These are phyloP conservation scores for Aspergillus alliaceus DNA, from an alignment of 2,329 filamentous ascomycete species.

Conservation along the genomic window DNA sequence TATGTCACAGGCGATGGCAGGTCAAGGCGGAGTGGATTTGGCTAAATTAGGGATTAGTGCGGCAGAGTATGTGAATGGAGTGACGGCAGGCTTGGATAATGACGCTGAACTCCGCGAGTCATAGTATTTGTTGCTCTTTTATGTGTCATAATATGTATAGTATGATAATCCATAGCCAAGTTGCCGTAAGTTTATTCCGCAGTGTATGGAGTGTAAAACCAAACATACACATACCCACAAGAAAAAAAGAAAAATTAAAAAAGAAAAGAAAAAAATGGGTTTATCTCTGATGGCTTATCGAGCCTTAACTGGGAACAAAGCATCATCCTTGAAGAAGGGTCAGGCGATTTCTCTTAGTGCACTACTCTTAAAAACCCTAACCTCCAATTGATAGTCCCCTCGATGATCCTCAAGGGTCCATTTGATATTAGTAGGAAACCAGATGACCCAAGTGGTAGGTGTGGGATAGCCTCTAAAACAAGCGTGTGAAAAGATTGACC, in stretches of 20 bases:
- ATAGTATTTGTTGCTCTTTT: background rate
- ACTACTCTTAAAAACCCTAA: background rate
- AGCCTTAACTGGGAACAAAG: too few species aligned
- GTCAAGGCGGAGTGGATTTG: constrained; percentile 50
- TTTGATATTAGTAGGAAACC: background rate
- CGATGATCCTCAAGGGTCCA: background rate
- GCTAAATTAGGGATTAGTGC: constrained; percentile 43
- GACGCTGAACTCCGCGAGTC: background rate
- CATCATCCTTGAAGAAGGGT: background rate
- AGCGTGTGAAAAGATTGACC: constrained; percentile 8
- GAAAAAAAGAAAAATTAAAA: too few species aligned
- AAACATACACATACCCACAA: too few species aligned
- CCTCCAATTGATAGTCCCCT: background rate
- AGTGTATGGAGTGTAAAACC: too few species aligned
- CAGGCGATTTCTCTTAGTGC: background rate
- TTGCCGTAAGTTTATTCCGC: too few species aligned
- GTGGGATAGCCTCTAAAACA: background rate
- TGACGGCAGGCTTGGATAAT: constrained; percentile 41
- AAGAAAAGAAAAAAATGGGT: too few species aligned
- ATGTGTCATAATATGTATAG: background rate
- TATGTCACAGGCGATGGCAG: constrained; percentile 76
- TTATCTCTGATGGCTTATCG: too few species aligned
- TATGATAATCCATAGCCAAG: too few species aligned
- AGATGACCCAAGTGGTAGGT: background rate
- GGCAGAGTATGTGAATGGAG: constrained; percentile 44